These are phyloP conservation scores for Thermomucor indicae-seudaticae DNA, from an alignment of 371 early-diverging fungal genomes.

Conservation along the genomic window DNA sequence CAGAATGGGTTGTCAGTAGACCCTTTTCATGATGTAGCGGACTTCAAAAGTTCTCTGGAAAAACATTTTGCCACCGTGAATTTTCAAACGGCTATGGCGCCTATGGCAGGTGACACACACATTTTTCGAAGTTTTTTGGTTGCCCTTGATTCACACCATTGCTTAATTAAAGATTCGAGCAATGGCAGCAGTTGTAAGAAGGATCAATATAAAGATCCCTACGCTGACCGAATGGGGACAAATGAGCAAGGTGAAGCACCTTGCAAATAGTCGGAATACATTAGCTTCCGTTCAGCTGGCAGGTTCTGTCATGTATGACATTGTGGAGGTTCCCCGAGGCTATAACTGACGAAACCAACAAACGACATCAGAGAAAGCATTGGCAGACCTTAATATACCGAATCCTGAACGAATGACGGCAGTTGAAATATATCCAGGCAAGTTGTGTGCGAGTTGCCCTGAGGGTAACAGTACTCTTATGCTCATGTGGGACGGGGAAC, in stretches of 20 bases:
- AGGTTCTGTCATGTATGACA: background rate
- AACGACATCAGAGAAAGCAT: slow-evolving; percentile 3
- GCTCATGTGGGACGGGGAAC: background rate
- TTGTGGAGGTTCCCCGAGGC: background rate
- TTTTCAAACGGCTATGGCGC: too few species aligned
- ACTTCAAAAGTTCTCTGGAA: too few species aligned
- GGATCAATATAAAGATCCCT: background rate
- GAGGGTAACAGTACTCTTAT: background rate
- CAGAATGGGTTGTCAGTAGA: too few species aligned
- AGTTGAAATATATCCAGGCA: slow-evolving; percentile 44
- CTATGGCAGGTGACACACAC: too few species aligned
- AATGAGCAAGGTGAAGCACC: background rate
- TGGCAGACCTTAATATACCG: slow-evolving; percentile 16
- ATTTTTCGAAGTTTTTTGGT: too few species aligned
- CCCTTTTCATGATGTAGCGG: too few species aligned
- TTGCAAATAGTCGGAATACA: too few species aligned
- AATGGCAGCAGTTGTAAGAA: background rate
- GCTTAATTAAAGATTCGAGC: too few species aligned
- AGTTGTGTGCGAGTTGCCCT: background rate
- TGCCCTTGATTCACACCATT: too few species aligned
- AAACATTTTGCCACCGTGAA: too few species aligned
- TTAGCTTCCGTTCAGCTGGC: background rate
- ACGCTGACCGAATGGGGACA: background rate
- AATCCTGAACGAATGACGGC: slow-evolving; percentile 24
- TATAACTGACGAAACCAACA: background rate